Evolutionary conservation across 306 rosid genomes (phyloP).

Genomic region (Quercus bicolor): DNA sequence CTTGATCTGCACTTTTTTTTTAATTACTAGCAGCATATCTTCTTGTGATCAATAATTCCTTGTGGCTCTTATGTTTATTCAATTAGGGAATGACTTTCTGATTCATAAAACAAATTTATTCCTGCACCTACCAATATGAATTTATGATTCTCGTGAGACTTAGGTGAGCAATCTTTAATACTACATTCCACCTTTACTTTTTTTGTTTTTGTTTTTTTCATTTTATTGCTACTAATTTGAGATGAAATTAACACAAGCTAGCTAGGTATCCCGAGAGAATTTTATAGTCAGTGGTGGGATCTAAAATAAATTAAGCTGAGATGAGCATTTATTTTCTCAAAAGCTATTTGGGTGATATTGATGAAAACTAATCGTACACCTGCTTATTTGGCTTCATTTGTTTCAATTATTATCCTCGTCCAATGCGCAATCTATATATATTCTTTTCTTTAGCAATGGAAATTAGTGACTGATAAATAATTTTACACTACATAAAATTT

Average conservation of each 20-base stretch:
- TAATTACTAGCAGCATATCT: background rate
- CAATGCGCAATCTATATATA: no score
- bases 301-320: background rate
- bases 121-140: conserved; percentile 17
- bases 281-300: background rate
- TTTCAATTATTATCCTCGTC: no score
- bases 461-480: no score
- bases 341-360: background rate
- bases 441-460: no score
- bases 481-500: no score
- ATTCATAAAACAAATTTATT: conserved; percentile 11
- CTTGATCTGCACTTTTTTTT: background rate
- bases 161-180: background rate
- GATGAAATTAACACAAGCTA: background rate
- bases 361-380: background rate
- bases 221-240: background rate
- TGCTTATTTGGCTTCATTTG: no score
- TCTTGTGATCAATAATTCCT: conserved; percentile 29
- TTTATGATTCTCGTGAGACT: conserved; percentile 34
- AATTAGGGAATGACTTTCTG: conserved; percentile 25
- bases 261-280: background rate
- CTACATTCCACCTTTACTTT: background rate
- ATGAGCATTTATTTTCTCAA: background rate
- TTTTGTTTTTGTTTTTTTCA: no score
- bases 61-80: conserved; percentile 22